Evolutionary conservation across 2,329 filamentous ascomycete genomes (phyloP), one percentile per base, ranked within the genome.

Genomic region (Paraphaeosphaeria sporulosa): DNA sequence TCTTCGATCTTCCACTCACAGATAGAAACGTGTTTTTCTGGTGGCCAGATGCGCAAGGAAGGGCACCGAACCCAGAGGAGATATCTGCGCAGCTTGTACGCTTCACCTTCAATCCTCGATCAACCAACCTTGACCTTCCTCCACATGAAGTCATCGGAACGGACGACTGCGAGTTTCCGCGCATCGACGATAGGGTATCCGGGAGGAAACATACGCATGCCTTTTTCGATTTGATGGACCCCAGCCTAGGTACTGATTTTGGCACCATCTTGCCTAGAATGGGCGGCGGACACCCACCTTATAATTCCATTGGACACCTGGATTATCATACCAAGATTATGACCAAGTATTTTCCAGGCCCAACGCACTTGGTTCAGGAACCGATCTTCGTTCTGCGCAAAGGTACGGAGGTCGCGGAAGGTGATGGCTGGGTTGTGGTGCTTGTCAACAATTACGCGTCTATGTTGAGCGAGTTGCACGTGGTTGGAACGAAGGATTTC

Each of bases 241-340:
- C 81, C 9, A 36, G 34, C 34, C 15, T 36, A 12, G 34, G 34
- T 3, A 36, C 34, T 10, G 34, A 36, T 12, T 36, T 36, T 15
- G 34, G 10, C 10, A 36, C 34, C 9, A 36, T 36, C 34, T 12
- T 36, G 5, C 71, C 74, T 0, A 55, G 60, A 17, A 58, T 75
- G 36, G 78, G 76, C 1, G 76, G 76, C 9, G 64, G 64, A 0
- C 42, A 63, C n/a, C 58, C 63, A 4, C 68, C 82, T 5, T 85
- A 83, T 66, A 84, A 85, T 61, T 75, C 77, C 15, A 68, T 85
- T 10, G 81, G n/a, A 8, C 80, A 84, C 59, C 78, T 81, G 48
- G 74, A 81, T 3, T 79, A 62, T 0, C 63, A 62, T 1, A 76
- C 74, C 6, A 78, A 78, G 0, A 55, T 66, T 1, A 74, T 79